A percentile compares a stretch with the other conserved stretches of the same genome.
Conservation (phyloP, 495 filamentous ascomycete species). For the Penicillium malachiteum region DNA sequence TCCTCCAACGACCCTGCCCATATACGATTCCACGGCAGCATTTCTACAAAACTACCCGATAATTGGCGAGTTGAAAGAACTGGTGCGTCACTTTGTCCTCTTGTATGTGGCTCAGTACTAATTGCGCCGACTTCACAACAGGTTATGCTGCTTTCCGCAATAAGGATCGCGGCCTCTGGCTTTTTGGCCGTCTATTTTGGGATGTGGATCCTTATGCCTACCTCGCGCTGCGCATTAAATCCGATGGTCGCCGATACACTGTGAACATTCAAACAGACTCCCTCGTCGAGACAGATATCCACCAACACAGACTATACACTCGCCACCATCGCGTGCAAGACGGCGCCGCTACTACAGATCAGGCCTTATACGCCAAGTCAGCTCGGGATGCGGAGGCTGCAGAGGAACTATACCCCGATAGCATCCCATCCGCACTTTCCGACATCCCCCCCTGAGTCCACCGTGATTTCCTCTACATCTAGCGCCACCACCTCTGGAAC, state of each 20-base stretch:
- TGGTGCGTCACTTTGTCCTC: constrained; percentile 48
- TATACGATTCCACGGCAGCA: constrained; percentile 79
- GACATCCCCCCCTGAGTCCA: constrained; percentile 42
- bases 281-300: constrained; percentile 86
- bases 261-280: constrained; percentile 95
- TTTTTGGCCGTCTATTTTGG: constrained; percentile 83
- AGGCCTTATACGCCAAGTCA: constrained; percentile 11
- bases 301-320: constrained; percentile 89
- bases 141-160: constrained; percentile 93
- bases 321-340: constrained; percentile 51
- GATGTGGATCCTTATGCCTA: constrained; percentile 86
- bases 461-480: constrained; percentile 36
- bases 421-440: constrained; percentile 36
- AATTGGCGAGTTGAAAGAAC: constrained; percentile 56
- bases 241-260: constrained; percentile 88
- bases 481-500: constrained; percentile 44
- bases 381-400: constrained; percentile 23
- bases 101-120: constrained; percentile 16
- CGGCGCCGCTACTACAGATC: constrained; percentile 11
- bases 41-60: constrained; percentile 74
- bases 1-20: constrained; percentile 51
- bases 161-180: constrained; percentile 49
- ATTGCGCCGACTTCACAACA: constrained; percentile 35
- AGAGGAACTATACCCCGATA: constrained; percentile 26
- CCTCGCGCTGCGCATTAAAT: constrained; percentile 85